Base-by-base conservation (phyloP, 2,329 filamentous ascomycete species). In the Fusarium chaquense region DNA sequence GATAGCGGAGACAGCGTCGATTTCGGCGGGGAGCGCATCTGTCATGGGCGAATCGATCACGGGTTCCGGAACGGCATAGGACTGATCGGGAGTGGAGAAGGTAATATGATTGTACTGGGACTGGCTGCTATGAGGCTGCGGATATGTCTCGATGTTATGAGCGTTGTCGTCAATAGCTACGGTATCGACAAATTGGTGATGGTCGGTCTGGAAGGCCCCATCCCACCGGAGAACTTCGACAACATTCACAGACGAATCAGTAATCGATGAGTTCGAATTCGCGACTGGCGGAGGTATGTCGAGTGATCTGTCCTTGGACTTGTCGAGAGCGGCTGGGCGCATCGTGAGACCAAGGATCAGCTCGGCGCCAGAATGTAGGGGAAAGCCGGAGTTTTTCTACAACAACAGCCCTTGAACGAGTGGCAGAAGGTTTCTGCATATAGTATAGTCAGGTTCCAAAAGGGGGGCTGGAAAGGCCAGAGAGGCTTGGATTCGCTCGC, bases 401-500 rank as follows among this genome's bases (percentile, higher is more conserved):
- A 64, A 58, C 47, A 45, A 52, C 41, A 28, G 49, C 49, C 49
- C 49, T 52, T 52, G 24, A 40, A 13, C 10, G 49, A 36, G 24
- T 43, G 54, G 54, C 58, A 58, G 67, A 59, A 12, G 46, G 51
- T 57, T 68, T 69, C 71, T 73, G 71, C 73, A 75, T 74, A 41
- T 52, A 65, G 68, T 74, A 44, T 58, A 59, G 68, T 41, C 64
- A 72, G 57, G 69, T 41, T 63, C 46, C 53, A 59, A 60, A 60
- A 38, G 57, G 63, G 65, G 62, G 57, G 52, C 32, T 47, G 56
- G 62, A 49, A 50, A 55, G 60, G 40, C 45, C 62, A 56, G 32
- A 61, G 32, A 55, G 57, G 35, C 52, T 51, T 62, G 52, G 32
- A 50, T 47, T 69, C 64, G 62, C 57, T 70, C 57, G 67, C 65